Conservation (phyloP, 495 filamentous ascomycete species). For the Daldinia loculata region DNA sequence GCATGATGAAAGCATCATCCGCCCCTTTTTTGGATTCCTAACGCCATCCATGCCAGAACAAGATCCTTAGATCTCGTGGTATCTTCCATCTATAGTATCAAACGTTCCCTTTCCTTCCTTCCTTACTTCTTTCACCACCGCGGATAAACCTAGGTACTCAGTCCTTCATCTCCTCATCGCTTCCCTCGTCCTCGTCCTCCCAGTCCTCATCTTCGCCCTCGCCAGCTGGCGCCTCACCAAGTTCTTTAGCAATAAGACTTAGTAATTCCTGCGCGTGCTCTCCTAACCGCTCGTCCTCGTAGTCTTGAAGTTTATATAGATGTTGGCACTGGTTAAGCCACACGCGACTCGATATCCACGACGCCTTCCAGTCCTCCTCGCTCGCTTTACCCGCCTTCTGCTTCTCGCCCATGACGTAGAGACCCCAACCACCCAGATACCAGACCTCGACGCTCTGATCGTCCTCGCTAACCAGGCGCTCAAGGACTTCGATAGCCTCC, state of each 20-base stretch:
- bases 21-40: conserved; percentile 40
- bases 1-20: conserved; percentile 15
- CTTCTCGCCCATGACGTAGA: conserved; percentile 80
- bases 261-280: conserved; percentile 73
- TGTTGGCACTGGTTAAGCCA: conserved; percentile 69
- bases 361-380: conserved; percentile 55
- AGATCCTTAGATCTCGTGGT: conserved; percentile 36
- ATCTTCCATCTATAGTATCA: conserved; percentile 34
- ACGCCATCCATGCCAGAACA: conserved; percentile 42
- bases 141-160: neutral
- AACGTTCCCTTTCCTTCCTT: conserved; percentile 33
- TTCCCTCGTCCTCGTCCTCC: conserved; percentile 61
- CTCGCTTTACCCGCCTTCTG: conserved; percentile 51
- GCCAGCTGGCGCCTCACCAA: conserved; percentile 61
- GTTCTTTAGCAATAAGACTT: conserved; percentile 59
- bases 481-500: conserved; percentile 83
- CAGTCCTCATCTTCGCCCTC: conserved; percentile 60
- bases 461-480: conserved; percentile 83
- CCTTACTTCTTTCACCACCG: conserved; percentile 34
- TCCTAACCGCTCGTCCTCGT: conserved; percentile 74
- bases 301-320: conserved; percentile 68
- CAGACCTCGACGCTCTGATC: conserved; percentile 93
- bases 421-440: conserved; percentile 95
- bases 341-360: conserved; percentile 66
- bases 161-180: conserved; percentile 50